A percentile compares a stretch with the other conserved stretches of the same genome.
phyloP scores from a whole-genome alignment of 1,284 basidiomycete species.

The Sporisorium iseilematis-ciliati region DNA sequence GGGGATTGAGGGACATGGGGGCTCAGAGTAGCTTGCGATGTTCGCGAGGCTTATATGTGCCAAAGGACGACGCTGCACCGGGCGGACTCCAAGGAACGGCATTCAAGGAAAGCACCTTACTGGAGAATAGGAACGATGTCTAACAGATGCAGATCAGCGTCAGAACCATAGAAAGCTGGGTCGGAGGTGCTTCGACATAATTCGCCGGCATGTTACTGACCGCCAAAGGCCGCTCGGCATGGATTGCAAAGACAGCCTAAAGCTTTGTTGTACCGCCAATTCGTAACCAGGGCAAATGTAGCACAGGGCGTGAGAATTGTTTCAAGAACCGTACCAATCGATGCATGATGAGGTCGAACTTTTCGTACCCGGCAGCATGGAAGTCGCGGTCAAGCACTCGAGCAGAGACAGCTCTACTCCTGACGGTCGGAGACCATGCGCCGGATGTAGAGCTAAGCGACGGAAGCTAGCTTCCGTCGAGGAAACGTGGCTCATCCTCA shows the following conservation, averaged over 20 bases:
- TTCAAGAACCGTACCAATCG: neutral
- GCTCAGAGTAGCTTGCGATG: too few relatives aligned
- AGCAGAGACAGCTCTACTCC: conserved; percentile 1
- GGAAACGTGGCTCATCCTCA: neutral
- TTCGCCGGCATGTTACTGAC: neutral
- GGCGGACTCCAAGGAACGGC: neutral
- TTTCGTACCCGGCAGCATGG: neutral
- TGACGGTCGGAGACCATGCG: neutral
- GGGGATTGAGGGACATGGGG: too few relatives aligned
- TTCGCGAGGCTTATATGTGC: too few relatives aligned
- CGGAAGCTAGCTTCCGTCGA: conserved; percentile 1
- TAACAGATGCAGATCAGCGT: conserved; percentile 7
- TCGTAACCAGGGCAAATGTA: neutral
- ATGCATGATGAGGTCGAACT: neutral
- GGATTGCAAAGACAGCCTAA: neutral
- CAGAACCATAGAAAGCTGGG: neutral
- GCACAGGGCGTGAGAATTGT: conserved; percentile 1
- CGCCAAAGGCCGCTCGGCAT: neutral
- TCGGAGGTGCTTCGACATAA: neutral
- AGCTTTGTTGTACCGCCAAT: neutral
- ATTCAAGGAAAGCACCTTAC: neutral
- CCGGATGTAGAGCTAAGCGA: neutral
- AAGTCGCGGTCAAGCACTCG: neutral
- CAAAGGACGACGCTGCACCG: too few relatives aligned
- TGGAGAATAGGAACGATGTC: neutral